Percentiles rank a stretch among this genome's conserved stretches.
These are phyloP conservation scores for Candida cerambycidarum DNA, from an alignment of 805 yeast genomes.

Conservation along the genomic window DNA sequence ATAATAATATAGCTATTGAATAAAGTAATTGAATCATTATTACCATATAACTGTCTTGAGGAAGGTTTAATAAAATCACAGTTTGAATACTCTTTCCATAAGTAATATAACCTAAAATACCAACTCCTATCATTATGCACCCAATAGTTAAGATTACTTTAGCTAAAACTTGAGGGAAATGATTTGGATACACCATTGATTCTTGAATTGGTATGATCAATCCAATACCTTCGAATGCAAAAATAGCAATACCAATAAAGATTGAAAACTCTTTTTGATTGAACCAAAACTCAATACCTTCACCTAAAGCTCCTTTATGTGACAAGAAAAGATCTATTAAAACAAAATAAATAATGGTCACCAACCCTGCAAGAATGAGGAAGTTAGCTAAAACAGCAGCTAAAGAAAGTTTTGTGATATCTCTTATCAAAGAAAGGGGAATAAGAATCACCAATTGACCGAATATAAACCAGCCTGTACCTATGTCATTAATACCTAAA, in stretches of 20 bases:
- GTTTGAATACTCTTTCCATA: slow-evolving; percentile 66
- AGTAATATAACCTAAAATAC: slow-evolving; percentile 67
- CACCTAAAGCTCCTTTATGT: slow-evolving; percentile 47
- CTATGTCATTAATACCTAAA: slow-evolving; percentile 38
- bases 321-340: slow-evolving; percentile 42
- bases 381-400: slow-evolving; percentile 72
- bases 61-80: slow-evolving; percentile 69
- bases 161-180: slow-evolving; percentile 65
- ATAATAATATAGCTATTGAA: slow-evolving; percentile 69
- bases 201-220: slow-evolving; percentile 79
- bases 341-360: slow-evolving; percentile 61
- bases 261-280: slow-evolving; percentile 63
- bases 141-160: slow-evolving; percentile 66
- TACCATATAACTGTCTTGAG: slow-evolving; percentile 63
- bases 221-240: slow-evolving; percentile 88
- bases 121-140: slow-evolving; percentile 59
- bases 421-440: slow-evolving; percentile 72
- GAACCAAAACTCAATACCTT: slow-evolving; percentile 49
- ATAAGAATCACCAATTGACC: slow-evolving; percentile 58
- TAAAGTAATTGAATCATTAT: slow-evolving; percentile 68
- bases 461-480: slow-evolving; percentile 49
- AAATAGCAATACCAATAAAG: slow-evolving; percentile 80
- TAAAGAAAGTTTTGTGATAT: slow-evolving; percentile 70
- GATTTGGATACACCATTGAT: slow-evolving; percentile 73
- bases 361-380: slow-evolving; percentile 64